These are phyloP conservation scores for Scolecobasidium constrictum DNA, from an alignment of 2,329 filamentous ascomycete genomes.

Conservation along the genomic window DNA sequence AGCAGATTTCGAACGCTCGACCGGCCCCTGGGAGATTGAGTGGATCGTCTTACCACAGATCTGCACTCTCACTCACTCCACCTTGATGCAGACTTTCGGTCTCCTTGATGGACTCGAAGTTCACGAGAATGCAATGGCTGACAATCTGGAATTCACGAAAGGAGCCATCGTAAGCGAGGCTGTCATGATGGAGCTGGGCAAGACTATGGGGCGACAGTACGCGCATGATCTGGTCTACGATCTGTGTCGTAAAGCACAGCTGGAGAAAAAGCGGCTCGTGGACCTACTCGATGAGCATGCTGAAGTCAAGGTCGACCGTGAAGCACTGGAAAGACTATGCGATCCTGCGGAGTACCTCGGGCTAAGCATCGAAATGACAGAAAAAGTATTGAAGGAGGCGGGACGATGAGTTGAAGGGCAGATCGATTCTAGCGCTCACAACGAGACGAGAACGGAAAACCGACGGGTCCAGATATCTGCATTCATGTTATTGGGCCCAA, in stretches of 20 bases:
- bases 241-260: conserved; percentile 39
- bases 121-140: conserved; percentile 36
- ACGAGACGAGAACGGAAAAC: too few relatives aligned
- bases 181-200: conserved; percentile 51
- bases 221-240: conserved; percentile 48
- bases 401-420: too few relatives aligned
- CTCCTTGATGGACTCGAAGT: conserved; percentile 42
- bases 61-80: conserved; percentile 42
- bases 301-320: conserved; percentile 34
- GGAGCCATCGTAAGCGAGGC: conserved; percentile 48
- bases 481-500: too few relatives aligned
- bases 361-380: conserved; percentile 24
- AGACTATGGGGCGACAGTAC: conserved; percentile 38
- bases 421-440: too few relatives aligned
- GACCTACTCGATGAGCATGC: conserved; percentile 30
- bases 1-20: conserved; percentile 45
- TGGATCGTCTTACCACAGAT: conserved; percentile 45
- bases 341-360: conserved; percentile 41
- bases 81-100: conserved; percentile 44
- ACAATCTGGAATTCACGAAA: conserved; percentile 39
- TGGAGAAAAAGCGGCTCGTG: conserved; percentile 30
- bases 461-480: too few relatives aligned
- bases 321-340: conserved; percentile 41
- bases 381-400: conserved; percentile 17
- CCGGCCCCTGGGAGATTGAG: conserved; percentile 49